Evolutionary conservation across 768 basidiomycete genomes (phyloP), one percentile per base, ranked within the genome.

Genomic region (Clitopilus passeckerianus): DNA sequence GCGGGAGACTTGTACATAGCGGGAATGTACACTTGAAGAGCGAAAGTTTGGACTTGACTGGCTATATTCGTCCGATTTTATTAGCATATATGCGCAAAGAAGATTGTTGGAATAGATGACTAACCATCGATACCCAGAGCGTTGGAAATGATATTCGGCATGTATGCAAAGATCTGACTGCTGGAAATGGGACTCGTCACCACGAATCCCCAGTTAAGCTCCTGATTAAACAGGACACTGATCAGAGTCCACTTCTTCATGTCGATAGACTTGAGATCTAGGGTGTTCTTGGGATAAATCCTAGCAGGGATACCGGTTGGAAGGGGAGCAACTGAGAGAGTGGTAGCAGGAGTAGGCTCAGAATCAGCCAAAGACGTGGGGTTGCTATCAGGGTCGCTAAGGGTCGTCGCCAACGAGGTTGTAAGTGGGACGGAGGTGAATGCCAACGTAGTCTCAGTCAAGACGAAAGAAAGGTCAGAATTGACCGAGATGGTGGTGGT

Each of bases 151-250:
- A 79, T 68, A 0, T 66, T 24, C 0, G 93, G 91, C 57, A 88
- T 74, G 66, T 79, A 88, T 12, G 81, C 84, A 67, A 98, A 91
- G 44, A 98, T 78, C 74, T 98, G 92, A 53, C 80, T 86, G 1
- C 84, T 78, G 0, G 90, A 81, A 57, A 86, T 76, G 7, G 72
- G 60, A 60, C 77, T 85, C 14, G 63, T 63, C 41, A 86, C 83
- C 4, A 94, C 89, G 63, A 86, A 91, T 0, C 64, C 18, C 93
- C 93, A 95, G 59, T 80, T 80, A 60, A 95, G 74, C 22, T 60
- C 65, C 4, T 66, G 52, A 57, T 84, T 79, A 71, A 93, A 89
- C 61, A 91, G 65, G 41, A 95, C 65, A 56, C 81, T 88, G 69
- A 93, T 82, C 60, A 86, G 60, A 10, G 78, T 76, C 59, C 75